phyloP scores from a whole-genome alignment of 2,329 filamentous ascomycete species.

The Aspergillus piperis region DNA sequence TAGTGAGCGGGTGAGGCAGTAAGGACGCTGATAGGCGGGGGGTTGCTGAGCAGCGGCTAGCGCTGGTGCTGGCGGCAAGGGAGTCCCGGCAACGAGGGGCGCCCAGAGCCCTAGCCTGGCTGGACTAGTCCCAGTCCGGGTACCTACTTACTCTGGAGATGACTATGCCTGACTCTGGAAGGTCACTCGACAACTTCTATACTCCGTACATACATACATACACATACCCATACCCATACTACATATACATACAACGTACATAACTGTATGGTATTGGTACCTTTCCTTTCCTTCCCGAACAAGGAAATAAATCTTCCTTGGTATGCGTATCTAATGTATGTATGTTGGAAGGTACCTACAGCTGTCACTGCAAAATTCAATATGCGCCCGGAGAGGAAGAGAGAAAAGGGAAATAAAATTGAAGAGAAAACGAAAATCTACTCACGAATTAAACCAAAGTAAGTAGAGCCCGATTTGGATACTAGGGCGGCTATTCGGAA shows the following conservation, averaged over 20 bases:
- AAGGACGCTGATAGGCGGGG: slow-evolving; percentile 35
- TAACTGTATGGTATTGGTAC: not conserved
- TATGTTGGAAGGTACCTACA: slow-evolving; percentile 6
- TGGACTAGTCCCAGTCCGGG: slow-evolving; percentile 13
- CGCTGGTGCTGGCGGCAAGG: slow-evolving; percentile 38
- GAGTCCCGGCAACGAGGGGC: slow-evolving; percentile 39
- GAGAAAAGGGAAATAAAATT: not conserved
- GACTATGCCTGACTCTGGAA: not conserved
- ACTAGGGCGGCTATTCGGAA: too few relatives aligned
- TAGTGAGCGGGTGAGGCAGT: slow-evolving; percentile 13
- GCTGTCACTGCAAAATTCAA: not conserved
- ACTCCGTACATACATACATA: slow-evolving; percentile 1
- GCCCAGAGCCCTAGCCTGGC: slow-evolving; percentile 11
- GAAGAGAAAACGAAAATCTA: too few relatives aligned
- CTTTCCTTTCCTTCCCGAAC: too few relatives aligned
- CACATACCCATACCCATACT: not conserved
- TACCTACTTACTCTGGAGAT: slow-evolving; percentile 7
- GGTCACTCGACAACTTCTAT: not conserved
- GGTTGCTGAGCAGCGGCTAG: slow-evolving; percentile 37
- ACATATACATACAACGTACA: not conserved
- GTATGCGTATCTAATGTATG: not conserved
- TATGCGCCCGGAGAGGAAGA: not conserved
- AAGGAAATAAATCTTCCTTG: not conserved
- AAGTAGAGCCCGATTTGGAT: too few relatives aligned
- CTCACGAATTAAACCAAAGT: too few relatives aligned